Conservation (phyloP, 2,329 filamentous ascomycete genomes). For the Parastagonospora nodorum region DNA sequence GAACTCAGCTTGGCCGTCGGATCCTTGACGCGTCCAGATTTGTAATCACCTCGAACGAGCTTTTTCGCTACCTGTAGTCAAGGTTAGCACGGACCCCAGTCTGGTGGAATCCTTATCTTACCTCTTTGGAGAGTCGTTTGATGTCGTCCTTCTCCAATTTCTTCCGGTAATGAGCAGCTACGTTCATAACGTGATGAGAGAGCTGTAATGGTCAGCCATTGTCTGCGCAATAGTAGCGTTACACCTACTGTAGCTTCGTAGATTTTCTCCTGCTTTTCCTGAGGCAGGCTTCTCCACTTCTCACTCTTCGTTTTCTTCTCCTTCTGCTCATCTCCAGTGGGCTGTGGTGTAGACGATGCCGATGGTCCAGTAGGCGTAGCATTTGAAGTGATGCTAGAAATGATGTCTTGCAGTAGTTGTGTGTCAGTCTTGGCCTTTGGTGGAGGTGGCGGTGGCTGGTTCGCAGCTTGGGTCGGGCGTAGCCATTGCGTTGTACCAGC, state of each 20-base stretch:
- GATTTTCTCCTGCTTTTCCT: slow-evolving; percentile 91
- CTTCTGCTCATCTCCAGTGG: slow-evolving; percentile 59
- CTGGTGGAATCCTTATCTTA: slow-evolving; percentile 26
- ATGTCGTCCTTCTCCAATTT: slow-evolving; percentile 82
- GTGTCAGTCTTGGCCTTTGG: slow-evolving; percentile 73
- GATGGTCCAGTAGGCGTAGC: slow-evolving; percentile 60
- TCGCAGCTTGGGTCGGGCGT: slow-evolving; percentile 71
- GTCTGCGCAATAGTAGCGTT: background rate
- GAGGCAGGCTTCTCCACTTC: slow-evolving; percentile 70
- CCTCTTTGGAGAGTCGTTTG: slow-evolving; percentile 68
- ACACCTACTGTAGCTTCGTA: slow-evolving; percentile 87
- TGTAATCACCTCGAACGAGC: slow-evolving; percentile 89
- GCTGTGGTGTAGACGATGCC: slow-evolving; percentile 69
- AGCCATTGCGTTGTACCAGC: slow-evolving; percentile 79
- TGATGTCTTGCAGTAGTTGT: slow-evolving; percentile 74
- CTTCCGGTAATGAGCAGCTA: slow-evolving; percentile 84
- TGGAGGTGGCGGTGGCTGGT: slow-evolving; percentile 60
- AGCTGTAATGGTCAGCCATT: slow-evolving; percentile 59
- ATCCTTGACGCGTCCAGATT: slow-evolving; percentile 82
- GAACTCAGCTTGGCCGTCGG: slow-evolving; percentile 73
- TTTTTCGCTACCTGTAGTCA: slow-evolving; percentile 72
- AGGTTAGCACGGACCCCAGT: slow-evolving; percentile 10
- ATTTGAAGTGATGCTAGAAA: slow-evolving; percentile 77
- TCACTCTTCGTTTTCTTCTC: slow-evolving; percentile 60
- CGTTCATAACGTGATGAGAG: slow-evolving; percentile 81